Evolutionary conservation across 371 early-diverging fungal genomes (phyloP), one percentile per base, ranked within the genome.

Genomic region (Mortierella sp.): DNA sequence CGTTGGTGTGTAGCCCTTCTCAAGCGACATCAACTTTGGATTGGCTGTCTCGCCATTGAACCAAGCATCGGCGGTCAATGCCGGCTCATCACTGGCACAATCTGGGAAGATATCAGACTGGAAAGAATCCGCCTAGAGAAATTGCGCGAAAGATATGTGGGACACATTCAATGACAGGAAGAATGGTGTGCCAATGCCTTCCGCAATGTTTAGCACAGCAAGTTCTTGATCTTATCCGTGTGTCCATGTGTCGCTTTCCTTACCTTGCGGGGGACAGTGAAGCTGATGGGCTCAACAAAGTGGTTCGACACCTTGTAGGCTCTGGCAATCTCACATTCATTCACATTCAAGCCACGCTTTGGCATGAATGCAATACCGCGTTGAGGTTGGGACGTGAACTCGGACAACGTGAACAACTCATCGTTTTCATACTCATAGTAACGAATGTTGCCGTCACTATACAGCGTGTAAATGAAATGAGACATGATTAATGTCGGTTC

Each of bases 261-360:
- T 84, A 93, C 95, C 88, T 93, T 94, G 76, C 99, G 84, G n/a
- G 99, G 99, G 5, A 98, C 98, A 54, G 88, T 93, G 85, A 98
- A 97, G 27, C 95, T 93, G 56, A 98, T 94, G 21, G 99, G 99
- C 81, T 98, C 99, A 53, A 98, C 88, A 60, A 92, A 66, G 42
- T 88, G 89, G 60, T 90, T 90, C 7, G 87, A 82, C 42, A 98
- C 96, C 80, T 98, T 98, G 86, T 87, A 98, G 38, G 95, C 94
- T 52, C 97, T 83, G 50, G 93, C 94, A 58, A 98, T 88, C 80
- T 98, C 99, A 69, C 91, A 90, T 59, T 96, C 94, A 58, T 80
- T 82, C 55, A 96, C 90, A 68, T 92, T 88, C 58, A 94, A 83
- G 26, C 91, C 95, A 53, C 97, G 92, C 86, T 98, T 98, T 26